Evolutionary conservation across 495 filamentous ascomycete genomes (phyloP).

Genomic region (Aspergillus bertholletiae): DNA sequence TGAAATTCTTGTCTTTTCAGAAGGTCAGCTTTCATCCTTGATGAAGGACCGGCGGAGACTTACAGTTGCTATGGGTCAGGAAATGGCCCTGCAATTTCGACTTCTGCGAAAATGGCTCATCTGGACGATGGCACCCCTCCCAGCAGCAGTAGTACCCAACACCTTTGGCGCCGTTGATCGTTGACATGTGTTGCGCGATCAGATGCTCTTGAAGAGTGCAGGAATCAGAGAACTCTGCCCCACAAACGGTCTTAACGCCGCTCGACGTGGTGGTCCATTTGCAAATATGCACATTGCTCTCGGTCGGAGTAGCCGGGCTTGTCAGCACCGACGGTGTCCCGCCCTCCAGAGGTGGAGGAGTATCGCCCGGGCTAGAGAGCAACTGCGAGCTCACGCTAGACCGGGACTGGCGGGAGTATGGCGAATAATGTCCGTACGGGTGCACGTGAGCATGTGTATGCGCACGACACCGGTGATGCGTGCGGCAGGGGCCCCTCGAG

Average conservation of each 20-base stretch:
- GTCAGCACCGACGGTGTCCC: slow-evolving; percentile 37
- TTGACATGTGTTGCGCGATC: slow-evolving; percentile 35
- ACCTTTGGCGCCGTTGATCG: slow-evolving; percentile 41
- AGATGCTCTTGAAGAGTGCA: slow-evolving; percentile 44
- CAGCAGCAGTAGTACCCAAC: slow-evolving; percentile 49
- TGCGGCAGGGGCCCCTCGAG: slow-evolving; percentile 33
- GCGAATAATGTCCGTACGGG: slow-evolving; percentile 31
- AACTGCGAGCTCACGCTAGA: slow-evolving; percentile 43
- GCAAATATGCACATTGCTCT: slow-evolving; percentile 35
- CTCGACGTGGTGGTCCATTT: slow-evolving; percentile 31
- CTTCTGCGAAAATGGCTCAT: slow-evolving; percentile 48
- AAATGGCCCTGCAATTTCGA: slow-evolving; percentile 50
- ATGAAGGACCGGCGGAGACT: slow-evolving; percentile 3
- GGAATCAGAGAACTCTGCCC: slow-evolving; percentile 30
- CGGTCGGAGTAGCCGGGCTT: slow-evolving; percentile 33
- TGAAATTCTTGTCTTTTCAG: slow-evolving; percentile 42
- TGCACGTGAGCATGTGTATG: slow-evolving; percentile 34
- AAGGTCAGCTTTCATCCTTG: background rate
- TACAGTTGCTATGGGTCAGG: slow-evolving; percentile 47
- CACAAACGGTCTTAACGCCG: slow-evolving; percentile 32
- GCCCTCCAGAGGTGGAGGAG: slow-evolving; percentile 41
- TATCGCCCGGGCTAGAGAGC: slow-evolving; percentile 38
- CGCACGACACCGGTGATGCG: slow-evolving; percentile 34
- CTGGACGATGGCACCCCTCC: slow-evolving; percentile 43
- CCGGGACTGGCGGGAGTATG: slow-evolving; percentile 40